Conservation (phyloP, 1,284 basidiomycete genomes). For the Ustilago trichophora region DNA sequence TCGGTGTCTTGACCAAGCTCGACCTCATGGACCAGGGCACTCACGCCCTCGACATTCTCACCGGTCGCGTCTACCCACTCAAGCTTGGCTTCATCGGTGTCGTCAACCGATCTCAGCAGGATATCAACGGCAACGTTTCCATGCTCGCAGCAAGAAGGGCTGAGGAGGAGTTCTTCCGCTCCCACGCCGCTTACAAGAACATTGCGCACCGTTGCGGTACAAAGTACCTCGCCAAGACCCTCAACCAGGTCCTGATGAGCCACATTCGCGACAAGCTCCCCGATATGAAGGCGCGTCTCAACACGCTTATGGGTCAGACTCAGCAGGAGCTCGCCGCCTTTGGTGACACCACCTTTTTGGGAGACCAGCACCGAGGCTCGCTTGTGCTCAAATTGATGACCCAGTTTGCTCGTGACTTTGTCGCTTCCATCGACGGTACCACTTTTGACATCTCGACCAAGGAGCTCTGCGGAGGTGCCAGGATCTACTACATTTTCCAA, state of each 20-base stretch:
- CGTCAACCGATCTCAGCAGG: slow-evolving; percentile 95
- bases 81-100: slow-evolving; percentile 98
- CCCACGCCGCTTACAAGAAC: slow-evolving; percentile 90
- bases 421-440: slow-evolving; percentile 98
- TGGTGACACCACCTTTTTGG: slow-evolving; percentile 90
- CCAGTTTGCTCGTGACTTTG: slow-evolving; percentile 96
- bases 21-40: slow-evolving; percentile 99
- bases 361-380: slow-evolving; percentile 82
- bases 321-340: slow-evolving; percentile 97
- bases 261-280: slow-evolving; percentile 98
- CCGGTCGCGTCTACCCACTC: slow-evolving; percentile 93
- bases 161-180: slow-evolving; percentile 91
- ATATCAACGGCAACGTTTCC: slow-evolving; percentile 89
- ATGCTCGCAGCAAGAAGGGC: slow-evolving; percentile 84
- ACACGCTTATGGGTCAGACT: slow-evolving; percentile 98
- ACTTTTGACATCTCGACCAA: slow-evolving; percentile 97
- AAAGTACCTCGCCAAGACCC: slow-evolving; percentile 88
- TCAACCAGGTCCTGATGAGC: slow-evolving; percentile 95
- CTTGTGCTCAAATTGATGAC: slow-evolving; percentile 84
- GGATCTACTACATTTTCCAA: slow-evolving; percentile 99
- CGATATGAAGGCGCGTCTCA: slow-evolving; percentile 98
- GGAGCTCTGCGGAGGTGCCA: slow-evolving; percentile 95
- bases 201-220: slow-evolving; percentile 98
- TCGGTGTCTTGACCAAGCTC: slow-evolving; percentile 94
- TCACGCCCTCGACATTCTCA: slow-evolving; percentile 94